Evolutionary conservation across 352 stramenopile genomes (phyloP), one percentile per base, ranked within the genome.

Genomic region (Pythium coloratum): DNA sequence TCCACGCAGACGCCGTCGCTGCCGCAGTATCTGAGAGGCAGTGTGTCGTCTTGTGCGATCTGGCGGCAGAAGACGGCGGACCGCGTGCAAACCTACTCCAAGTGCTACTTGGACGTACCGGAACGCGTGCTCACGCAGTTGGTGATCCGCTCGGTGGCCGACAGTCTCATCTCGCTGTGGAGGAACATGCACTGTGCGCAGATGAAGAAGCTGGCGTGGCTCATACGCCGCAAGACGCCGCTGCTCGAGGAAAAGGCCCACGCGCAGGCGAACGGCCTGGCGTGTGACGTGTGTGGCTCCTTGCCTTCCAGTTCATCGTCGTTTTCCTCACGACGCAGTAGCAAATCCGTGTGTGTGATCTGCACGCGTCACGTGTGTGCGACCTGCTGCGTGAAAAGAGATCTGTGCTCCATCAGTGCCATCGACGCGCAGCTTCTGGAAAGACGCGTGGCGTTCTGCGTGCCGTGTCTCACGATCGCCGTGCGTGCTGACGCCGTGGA

Each of bases 191-290:
- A 87, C 36, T 91, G 83, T 63, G 75, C 76, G 14, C 76, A 82
- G 20, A 87, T 88, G 80, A 84, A 85, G 49, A 92, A 90, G 62
- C 72, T 90, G n/a, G 61, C 83, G 64, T 91, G 83, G 81, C 73
- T 85, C 56, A 55, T 70, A 51, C 56, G 57, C 10, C 62, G 67
- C 40, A 61, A 64, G 54, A 67, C 46, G 53, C 59, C 59, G 6
- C 14, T 67, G 6, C 50, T 64, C 2, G 66, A 72, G 20, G 66
- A 54, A 26, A 53, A 36, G 4, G 42, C 18, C 38, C 12, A 4
- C 18, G n/a, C 9, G 5, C 9, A 51, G 1, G 14, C 4, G 0
- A 49, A 28, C 9, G 20, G 33, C 32, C 16, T 24, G 3, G 24
- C 14, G 13, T 73, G 67, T 34, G 56, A 40, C 14, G 62, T 67